Evolutionary conservation across 179 eudicot genomes (phyloP), one percentile per base, ranked within the genome.

Genomic region (Heliamphora pulchella): DNA sequence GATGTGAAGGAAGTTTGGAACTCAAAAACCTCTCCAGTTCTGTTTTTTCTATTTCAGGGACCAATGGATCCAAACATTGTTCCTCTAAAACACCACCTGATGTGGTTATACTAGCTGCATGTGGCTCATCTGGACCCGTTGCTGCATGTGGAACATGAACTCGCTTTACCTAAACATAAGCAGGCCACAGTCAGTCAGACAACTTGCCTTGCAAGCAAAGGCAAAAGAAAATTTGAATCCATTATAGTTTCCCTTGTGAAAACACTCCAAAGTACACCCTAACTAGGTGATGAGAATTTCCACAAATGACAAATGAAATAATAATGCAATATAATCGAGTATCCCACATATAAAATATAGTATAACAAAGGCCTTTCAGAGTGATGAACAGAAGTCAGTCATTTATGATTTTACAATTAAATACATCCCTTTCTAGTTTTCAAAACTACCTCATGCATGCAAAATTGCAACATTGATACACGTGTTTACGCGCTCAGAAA

Each of bases 101-200:
- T 88, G 89, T 89, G 79, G 89, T 81, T 66, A 92, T 86, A 82
- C 97, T 90, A 71, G 96, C 92, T 73, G 99, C 99, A 87, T 96
- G 98, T 75, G 98, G 99, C 85, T 96, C 99, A 82, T 96, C 98
- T 67, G 99, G 99, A 79, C 99, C 99, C 77, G 88, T 93, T 74
- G 94, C 88, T 18, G 97, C 93, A 77, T 85, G 89, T 71, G 84
- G 90, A 83, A 85, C 85, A 80, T 75, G 83, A 86, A 80, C 85
- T 77, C 86, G 87, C 84, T 87, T 90, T 68, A 74, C 89, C 91
- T 91, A 86, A 51, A 76, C 79, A 77, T 81, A 39, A 46, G 44
- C 71, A 77, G 43, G 55, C 41, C 70, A 71, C 22, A 10, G n/a
- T 15, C 50, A 77, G 31, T 67, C 22, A 72, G 39, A 59, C 13